Evolutionary conservation across 228 moss, liverwort and hornwort genomes (phyloP).

Genomic region (Sphagnum fallax): DNA sequence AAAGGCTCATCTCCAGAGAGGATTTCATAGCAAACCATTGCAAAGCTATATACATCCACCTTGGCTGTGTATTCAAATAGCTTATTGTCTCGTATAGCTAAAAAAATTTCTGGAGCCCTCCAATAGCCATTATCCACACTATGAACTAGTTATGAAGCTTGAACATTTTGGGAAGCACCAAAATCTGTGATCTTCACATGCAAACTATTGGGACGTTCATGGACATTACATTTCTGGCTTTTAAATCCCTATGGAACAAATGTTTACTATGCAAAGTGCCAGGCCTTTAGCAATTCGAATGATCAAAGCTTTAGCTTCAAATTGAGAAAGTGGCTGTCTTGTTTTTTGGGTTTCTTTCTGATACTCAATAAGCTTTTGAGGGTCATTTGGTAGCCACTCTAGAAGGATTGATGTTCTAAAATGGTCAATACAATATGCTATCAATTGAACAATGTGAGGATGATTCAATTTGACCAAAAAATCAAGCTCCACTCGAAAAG

Average conservation of each 20-base stretch:
- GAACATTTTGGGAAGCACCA: neutral
- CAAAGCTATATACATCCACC: slow-evolving; percentile 36
- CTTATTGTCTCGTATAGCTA: neutral
- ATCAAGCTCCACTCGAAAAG: neutral
- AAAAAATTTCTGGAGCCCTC: neutral
- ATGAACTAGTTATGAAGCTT: neutral
- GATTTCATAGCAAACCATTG: slow-evolving; percentile 31
- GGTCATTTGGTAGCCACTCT: neutral
- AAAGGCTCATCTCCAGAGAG: slow-evolving; percentile 32
- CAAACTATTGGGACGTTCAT: neutral
- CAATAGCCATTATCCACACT: neutral
- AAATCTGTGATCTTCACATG: slow-evolving; percentile 22
- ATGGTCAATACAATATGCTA: neutral
- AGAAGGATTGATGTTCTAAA: neutral
- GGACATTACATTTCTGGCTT: slow-evolving; percentile 1
- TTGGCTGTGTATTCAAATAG: slow-evolving; percentile 8
- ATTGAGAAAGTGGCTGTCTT: neutral
- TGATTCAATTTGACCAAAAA: neutral
- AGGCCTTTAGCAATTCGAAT: slow-evolving; percentile 11
- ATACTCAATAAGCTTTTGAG: neutral
- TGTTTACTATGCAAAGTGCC: slow-evolving; percentile 9
- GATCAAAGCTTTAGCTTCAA: neutral
- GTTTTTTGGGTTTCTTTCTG: neutral
- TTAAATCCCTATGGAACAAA: slow-evolving; percentile 18
- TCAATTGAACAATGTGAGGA: slow-evolving; percentile 1